Evolutionary conservation across 768 basidiomycete genomes (phyloP).

Genomic region (Termitomyces sp.): DNA sequence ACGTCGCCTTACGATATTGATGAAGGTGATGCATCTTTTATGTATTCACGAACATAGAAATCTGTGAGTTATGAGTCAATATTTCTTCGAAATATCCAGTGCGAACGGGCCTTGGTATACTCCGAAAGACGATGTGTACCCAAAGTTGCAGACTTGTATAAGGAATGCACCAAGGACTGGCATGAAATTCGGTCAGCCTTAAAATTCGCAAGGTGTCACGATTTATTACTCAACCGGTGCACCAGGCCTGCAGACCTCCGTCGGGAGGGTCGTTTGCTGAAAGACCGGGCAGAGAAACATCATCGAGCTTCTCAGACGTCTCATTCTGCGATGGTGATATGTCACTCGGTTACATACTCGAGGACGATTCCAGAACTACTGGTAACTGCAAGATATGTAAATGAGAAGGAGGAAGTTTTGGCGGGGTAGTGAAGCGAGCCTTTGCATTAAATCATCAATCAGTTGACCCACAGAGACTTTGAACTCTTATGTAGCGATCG

Average conservation of each 20-base stretch:
- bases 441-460: neutral
- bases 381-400: no score
- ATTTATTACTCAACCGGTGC: neutral
- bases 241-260: neutral
- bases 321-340: neutral
- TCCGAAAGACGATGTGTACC: constrained; percentile 33
- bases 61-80: constrained; percentile 17
- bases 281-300: neutral
- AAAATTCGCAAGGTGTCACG: neutral
- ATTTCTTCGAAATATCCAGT: no score
- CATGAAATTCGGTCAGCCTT: neutral
- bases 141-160: constrained; percentile 32
- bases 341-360: neutral
- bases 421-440: no score
- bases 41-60: constrained; percentile 32
- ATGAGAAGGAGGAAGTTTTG: neutral
- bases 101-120: constrained; percentile 33
- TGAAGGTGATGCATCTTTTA: constrained; percentile 30
- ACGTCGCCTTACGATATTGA: constrained; percentile 28
- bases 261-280: neutral
- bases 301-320: neutral
- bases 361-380: neutral
- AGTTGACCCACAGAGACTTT: neutral
- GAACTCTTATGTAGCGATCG: no score
- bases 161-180: constrained; percentile 14